Base-by-base conservation (phyloP, 495 filamentous ascomycete genomes). In the Penicillium flavigenum region DNA sequence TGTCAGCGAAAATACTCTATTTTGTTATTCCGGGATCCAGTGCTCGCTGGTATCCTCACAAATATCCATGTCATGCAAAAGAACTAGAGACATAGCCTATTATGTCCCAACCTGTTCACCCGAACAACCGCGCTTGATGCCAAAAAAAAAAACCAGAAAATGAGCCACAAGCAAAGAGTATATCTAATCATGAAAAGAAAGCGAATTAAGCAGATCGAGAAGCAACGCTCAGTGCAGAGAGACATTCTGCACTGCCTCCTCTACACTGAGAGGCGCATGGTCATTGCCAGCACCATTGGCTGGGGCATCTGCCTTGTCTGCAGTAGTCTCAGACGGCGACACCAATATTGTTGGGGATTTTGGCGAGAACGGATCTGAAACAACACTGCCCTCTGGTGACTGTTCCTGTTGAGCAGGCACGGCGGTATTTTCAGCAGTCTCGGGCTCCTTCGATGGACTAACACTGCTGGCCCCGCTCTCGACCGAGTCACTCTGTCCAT, bases 221-320 rank as follows among this genome's bases (percentile, higher is more conserved):
- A 39, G 24, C 17, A 3, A 14, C 17, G 11, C 32, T 62, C 55
- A 69, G 55, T 67, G 59, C 39, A 71, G 41, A 71, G 41, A 26
- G 14, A 75, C 70, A 51, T 74, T 75, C 57, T 75, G 69, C 54
- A 77, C 62, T 3, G 74, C 74, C 47, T 75, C 71, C 56, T 77
- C 74, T 6, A 73, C 71, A 54, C 72, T 72, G 9, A 75, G 49
- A 20, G 62, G 60, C 22, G 36, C 54, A 38, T 12, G 26, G 24
- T 26, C 36, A 31, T 42, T 38, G 3, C 12, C 48, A 27, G 48
- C 34, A 20, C 48, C 54, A 36, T 47, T 16, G 2, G 39, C 26
- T 14, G 51, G 26, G 11, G 3, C 39, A 31, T 46, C 47, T 22
- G 34, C 50, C 4, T 42, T 54, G 26, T 39, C 16, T n/a, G 42